These are phyloP conservation scores for Tephrocybe rancida DNA, from an alignment of 768 basidiomycete species.

Conservation along the genomic window DNA sequence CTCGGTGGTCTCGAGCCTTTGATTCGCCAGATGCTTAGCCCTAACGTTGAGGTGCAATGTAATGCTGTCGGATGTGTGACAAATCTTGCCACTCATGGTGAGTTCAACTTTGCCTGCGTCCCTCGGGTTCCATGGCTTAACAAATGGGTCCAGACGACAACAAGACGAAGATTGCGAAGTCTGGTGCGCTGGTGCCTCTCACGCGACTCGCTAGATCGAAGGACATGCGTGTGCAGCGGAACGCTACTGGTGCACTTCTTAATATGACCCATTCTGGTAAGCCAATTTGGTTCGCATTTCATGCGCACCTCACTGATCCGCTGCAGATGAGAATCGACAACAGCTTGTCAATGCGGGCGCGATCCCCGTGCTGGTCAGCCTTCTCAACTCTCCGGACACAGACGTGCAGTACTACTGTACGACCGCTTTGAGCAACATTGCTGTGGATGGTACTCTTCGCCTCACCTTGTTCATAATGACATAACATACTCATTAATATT, in stretches of 20 bases:
- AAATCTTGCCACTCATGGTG: constrained; percentile 97
- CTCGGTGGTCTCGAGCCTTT: constrained; percentile 96
- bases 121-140: constrained; percentile 14
- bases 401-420: constrained; percentile 99
- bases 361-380: constrained; percentile 93
- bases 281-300: constrained; percentile 20
- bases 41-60: constrained; percentile 99
- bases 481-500: not conserved
- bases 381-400: constrained; percentile 96
- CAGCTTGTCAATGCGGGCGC: constrained; percentile 98
- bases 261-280: constrained; percentile 99
- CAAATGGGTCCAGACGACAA: constrained; percentile 78
- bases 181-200: constrained; percentile 95
- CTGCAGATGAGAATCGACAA: constrained; percentile 92
- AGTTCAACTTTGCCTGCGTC: constrained; percentile 25
- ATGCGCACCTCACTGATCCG: not conserved
- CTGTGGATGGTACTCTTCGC: constrained; percentile 76
- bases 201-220: constrained; percentile 96
- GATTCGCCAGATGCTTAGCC: constrained; percentile 98
- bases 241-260: constrained; percentile 95
- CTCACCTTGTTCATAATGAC: not conserved
- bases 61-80: constrained; percentile 99
- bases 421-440: constrained; percentile 97
- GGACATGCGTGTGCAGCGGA: constrained; percentile 99
- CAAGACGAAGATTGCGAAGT: constrained; percentile 99